Evolutionary conservation across 495 filamentous ascomycete genomes (phyloP).

Genomic region (Durotheca rogersii): DNA sequence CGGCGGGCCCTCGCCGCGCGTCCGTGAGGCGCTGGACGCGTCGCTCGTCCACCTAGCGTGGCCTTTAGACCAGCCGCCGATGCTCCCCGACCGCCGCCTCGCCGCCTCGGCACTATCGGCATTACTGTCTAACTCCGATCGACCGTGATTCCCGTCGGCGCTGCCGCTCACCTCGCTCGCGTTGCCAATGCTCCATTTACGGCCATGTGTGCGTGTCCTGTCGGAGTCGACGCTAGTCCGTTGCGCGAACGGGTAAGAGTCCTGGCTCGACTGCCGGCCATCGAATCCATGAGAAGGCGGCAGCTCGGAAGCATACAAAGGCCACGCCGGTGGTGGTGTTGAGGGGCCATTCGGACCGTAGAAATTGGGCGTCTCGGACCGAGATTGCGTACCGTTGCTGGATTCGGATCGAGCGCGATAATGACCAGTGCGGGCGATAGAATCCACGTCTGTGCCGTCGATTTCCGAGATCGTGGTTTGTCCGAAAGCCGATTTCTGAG

Average conservation of each 20-base stretch:
- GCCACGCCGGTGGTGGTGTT: slow-evolving; percentile 19
- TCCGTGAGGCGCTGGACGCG: slow-evolving; percentile 10
- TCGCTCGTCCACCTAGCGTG: slow-evolving; percentile 19
- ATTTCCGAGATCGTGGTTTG: slow-evolving; percentile 29
- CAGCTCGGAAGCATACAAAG: slow-evolving; percentile 1
- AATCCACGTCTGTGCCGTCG: slow-evolving; percentile 22
- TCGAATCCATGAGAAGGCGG: slow-evolving; percentile 19
- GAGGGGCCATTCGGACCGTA: slow-evolving; percentile 23
- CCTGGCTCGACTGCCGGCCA: slow-evolving; percentile 36
- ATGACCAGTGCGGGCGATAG: slow-evolving; percentile 7
- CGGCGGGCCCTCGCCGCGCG: neutral
- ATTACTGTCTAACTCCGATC: slow-evolving; percentile 36
- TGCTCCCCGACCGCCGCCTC: slow-evolving; percentile 20
- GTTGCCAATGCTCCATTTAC: slow-evolving; percentile 36
- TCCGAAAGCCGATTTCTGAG: slow-evolving; percentile 29
- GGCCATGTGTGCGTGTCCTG: slow-evolving; percentile 32
- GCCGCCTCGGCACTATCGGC: slow-evolving; percentile 14
- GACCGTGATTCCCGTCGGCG: slow-evolving; percentile 29
- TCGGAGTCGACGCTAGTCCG: slow-evolving; percentile 38
- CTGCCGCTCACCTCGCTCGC: slow-evolving; percentile 43
- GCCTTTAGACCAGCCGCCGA: slow-evolving; percentile 4
- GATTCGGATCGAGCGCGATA: slow-evolving; percentile 20
- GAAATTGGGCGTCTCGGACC: slow-evolving; percentile 27
- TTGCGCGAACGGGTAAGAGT: slow-evolving; percentile 26
- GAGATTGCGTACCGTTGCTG: slow-evolving; percentile 20